Base-by-base conservation (phyloP, 352 stramenopile species). In the Globisporangium barbulae region DNA sequence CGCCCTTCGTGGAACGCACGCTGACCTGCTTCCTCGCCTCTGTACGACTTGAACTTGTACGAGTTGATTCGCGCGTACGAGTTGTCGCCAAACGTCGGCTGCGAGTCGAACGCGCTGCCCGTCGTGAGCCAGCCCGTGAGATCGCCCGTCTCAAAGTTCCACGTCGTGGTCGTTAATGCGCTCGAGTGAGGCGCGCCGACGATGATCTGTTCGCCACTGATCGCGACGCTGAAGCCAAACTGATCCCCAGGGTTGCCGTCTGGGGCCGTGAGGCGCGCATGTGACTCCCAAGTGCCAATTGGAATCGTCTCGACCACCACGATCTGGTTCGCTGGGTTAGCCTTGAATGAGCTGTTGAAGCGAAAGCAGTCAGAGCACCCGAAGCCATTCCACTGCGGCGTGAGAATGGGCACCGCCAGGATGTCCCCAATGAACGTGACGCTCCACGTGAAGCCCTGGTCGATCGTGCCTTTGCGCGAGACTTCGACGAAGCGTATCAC, bases 91-190 rank as follows among this genome's bases (percentile, higher is more conserved):
- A 88, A 98, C 7, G 97, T 99, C 0, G 97, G 96, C 65, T 99
- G 97, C 25, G 77, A 71, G 35, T 94, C 81, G 65, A 99, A 99
- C 10, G 96, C 96, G 25, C 77, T 91, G 4, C 96, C 97, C 0
- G 94, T 98, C 6, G 80, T 88, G 33, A 80, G 73, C 97, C 96
- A 99, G 1, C 97, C 97, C 0, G 82, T 89, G 41, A 99, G 74
- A 64, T 98, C 89, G 44, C 96, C 97, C 0, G 96, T 98, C 64
- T 99, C 97, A 69, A 99, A 99, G 70, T 99, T 88, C 95, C 96
- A 99, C 17, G 96, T 98, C 50, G 93, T 98, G 2, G 81, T 93
- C 2, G 88, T 81, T 17, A 93, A 78, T 2, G 85, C 83, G 9
- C 71, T 79, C 1, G 87, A 94, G 2, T 72, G 64, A 59, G 80